Percentiles rank a stretch among this genome's conserved stretches.
phyloP scores from a whole-genome alignment of 2,329 filamentous ascomycete genomes.

The Arthrobotrys musiformis region DNA sequence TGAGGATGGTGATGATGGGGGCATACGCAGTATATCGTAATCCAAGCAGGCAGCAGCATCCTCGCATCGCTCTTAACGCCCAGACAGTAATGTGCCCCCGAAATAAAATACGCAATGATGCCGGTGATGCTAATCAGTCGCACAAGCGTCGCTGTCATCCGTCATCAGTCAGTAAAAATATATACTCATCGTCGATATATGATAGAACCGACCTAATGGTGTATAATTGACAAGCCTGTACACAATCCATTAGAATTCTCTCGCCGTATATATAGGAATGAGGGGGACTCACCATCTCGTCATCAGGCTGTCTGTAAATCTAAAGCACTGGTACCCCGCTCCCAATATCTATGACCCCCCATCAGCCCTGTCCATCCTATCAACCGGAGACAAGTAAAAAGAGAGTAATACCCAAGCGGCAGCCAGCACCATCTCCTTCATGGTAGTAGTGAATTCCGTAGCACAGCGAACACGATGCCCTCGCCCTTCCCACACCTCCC shows the following conservation, averaged over 20 bases:
- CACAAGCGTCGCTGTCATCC: conserved; percentile 75
- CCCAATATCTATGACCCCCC: conserved; percentile 72
- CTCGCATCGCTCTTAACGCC: conserved; percentile 77
- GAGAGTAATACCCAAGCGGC: conserved; percentile 59
- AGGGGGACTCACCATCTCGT: conserved; percentile 73
- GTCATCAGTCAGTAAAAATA: conserved; percentile 1
- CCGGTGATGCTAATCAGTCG: conserved; percentile 80
- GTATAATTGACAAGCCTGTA: conserved; percentile 83
- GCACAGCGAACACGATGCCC: conserved; percentile 60
- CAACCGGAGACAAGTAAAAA: neutral
- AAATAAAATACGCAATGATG: conserved; percentile 79
- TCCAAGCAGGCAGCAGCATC: conserved; percentile 79
- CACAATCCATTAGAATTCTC: conserved; percentile 23
- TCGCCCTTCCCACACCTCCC: conserved; percentile 36
- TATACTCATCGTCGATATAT: neutral
- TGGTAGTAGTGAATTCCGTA: conserved; percentile 74
- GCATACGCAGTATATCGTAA: conserved; percentile 77
- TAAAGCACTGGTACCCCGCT: conserved; percentile 81
- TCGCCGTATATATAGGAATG: conserved; percentile 1
- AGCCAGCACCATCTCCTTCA: conserved; percentile 77
- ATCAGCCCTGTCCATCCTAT: neutral
- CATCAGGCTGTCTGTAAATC: conserved; percentile 87
- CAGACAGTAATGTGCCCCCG: conserved; percentile 75
- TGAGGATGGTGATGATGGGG: conserved; percentile 1
- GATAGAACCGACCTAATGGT: conserved; percentile 67